Evolutionary conservation across 2,329 filamentous ascomycete genomes (phyloP).

Genomic region (Cordyceps farinosa): DNA sequence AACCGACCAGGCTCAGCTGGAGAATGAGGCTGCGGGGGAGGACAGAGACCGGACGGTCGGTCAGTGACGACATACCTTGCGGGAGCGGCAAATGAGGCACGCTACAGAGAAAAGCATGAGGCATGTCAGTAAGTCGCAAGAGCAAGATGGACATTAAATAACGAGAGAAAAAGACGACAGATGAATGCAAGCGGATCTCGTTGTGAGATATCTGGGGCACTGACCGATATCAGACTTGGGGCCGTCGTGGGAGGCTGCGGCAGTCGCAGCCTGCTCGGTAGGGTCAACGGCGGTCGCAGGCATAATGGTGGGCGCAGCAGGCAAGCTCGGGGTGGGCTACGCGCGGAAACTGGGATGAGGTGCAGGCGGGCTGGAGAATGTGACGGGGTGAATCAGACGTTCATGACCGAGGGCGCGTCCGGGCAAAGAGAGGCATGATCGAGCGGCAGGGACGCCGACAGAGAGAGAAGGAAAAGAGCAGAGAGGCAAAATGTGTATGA

Average conservation of each 20-base stretch:
- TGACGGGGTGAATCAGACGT: not conserved
- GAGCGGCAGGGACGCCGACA: not conserved
- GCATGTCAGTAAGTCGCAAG: slow-evolving; percentile 14
- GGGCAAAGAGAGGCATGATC: slow-evolving; percentile 8
- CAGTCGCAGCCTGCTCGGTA: slow-evolving; percentile 12
- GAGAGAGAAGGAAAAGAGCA: not conserved
- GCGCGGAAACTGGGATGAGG: not conserved
- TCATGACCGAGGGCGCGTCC: slow-evolving; percentile 4
- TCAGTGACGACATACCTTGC: slow-evolving; percentile 19
- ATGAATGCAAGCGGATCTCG: slow-evolving; percentile 10
- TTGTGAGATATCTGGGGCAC: slow-evolving; percentile 13
- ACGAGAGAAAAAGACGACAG: not conserved
- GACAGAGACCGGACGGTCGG: slow-evolving; percentile 3
- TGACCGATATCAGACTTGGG: slow-evolving; percentile 20
- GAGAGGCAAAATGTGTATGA: not conserved
- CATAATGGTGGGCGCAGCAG: slow-evolving; percentile 16
- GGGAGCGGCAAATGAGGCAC: slow-evolving; percentile 20
- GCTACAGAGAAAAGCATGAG: slow-evolving; percentile 11
- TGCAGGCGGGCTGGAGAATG: not conserved
- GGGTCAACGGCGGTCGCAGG: slow-evolving; percentile 18
- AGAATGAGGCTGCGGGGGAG: not conserved
- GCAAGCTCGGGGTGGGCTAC: slow-evolving; percentile 4
- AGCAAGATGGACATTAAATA: not conserved
- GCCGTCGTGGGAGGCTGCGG: slow-evolving; percentile 17
- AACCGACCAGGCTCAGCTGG: not conserved